A percentile compares a stretch with the other conserved stretches of the same genome.
Evolutionary conservation across 306 rosid species (phyloP).

Genomic region (Ammopiptanthus mongolicus): DNA sequence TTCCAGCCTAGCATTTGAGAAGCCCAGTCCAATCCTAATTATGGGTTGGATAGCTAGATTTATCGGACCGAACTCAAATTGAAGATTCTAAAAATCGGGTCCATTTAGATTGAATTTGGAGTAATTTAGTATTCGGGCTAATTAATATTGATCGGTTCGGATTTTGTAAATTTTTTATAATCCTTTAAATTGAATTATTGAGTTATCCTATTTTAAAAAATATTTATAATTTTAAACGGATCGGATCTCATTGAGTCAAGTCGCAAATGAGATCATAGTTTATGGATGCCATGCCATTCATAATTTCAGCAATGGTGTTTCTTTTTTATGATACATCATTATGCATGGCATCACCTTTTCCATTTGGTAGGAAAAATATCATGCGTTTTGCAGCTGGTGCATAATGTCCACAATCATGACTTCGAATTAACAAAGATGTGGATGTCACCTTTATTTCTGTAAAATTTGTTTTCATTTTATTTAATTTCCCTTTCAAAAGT

Average conservation of each 20-base stretch:
- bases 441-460: not conserved
- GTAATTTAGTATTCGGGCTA: too few relatives aligned
- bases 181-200: too few relatives aligned
- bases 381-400: constrained; percentile 12
- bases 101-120: too few relatives aligned
- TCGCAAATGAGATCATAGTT: not conserved
- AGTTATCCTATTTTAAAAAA: too few relatives aligned
- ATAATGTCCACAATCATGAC: constrained; percentile 20
- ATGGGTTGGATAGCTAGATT: too few relatives aligned
- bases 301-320: not conserved
- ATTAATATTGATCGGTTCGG: too few relatives aligned
- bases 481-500: not conserved
- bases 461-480: not conserved
- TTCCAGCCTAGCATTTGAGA: too few relatives aligned
- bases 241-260: not conserved
- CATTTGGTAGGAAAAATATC: not conserved
- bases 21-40: too few relatives aligned
- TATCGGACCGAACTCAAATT: too few relatives aligned
- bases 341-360: constrained; percentile 13
- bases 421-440: not conserved
- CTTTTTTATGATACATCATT: constrained; percentile 24
- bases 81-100: too few relatives aligned
- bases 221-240: too few relatives aligned
- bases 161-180: too few relatives aligned
- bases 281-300: not conserved